phyloP scores from a whole-genome alignment of 306 rosid genomes.

The Citrullus colocynthis region DNA sequence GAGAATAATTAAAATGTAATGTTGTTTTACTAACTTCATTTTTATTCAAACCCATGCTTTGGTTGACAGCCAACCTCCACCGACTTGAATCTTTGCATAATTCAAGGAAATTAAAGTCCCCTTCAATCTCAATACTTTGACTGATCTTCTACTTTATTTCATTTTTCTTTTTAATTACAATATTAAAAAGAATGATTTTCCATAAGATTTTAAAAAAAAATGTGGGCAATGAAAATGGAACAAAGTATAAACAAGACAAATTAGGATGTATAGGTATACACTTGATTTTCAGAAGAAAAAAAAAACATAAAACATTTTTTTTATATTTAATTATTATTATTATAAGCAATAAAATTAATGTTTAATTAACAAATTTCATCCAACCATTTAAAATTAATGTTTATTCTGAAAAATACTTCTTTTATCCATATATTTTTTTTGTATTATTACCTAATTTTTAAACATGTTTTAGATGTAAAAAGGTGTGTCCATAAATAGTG shows the following conservation, averaged over 20 bases:
- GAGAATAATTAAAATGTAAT: background rate
- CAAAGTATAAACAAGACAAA: background rate
- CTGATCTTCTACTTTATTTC: background rate
- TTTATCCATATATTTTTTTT: no score
- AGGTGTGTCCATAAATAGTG: no score
- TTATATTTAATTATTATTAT: no score
- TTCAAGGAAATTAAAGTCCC: background rate
- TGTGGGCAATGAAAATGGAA: background rate
- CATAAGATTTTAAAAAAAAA: background rate
- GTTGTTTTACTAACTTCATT: background rate
- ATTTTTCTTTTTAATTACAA: background rate
- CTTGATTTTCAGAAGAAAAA: no score
- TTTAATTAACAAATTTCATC: no score
- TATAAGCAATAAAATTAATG: no score
- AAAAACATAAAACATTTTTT: no score
- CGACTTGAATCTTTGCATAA: slow-evolving; percentile 8
- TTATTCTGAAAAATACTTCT: no score
- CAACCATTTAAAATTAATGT: no score
- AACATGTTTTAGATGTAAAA: no score
- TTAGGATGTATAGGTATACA: background rate
- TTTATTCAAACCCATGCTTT: background rate
- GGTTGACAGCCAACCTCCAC: background rate
- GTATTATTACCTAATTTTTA: no score
- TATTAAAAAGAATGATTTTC: no score
- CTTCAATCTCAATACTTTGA: background rate